Conservation (phyloP, 2,329 filamentous ascomycete genomes). For the Huntiella decipiens region DNA sequence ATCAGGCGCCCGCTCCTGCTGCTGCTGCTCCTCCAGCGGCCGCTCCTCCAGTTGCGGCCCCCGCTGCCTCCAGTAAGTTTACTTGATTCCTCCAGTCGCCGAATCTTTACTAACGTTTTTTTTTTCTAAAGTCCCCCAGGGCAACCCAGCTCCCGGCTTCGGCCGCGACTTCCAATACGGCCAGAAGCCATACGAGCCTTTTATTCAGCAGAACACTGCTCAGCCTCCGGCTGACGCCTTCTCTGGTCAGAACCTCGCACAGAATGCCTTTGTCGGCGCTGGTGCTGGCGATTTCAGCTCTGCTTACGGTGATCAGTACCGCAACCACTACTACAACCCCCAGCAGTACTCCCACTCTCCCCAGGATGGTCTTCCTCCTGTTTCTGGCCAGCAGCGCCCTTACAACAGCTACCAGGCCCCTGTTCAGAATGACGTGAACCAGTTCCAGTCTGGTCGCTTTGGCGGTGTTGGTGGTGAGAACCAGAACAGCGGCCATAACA, state of each 20-base stretch:
- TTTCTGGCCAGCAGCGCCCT: slow-evolving; percentile 27
- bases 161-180: slow-evolving; percentile 8
- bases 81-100: neutral
- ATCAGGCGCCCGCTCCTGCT: slow-evolving; percentile 5
- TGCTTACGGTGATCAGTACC: slow-evolving; percentile 64
- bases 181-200: slow-evolving; percentile 50
- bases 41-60: slow-evolving; percentile 17
- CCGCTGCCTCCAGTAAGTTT: slow-evolving; percentile 9
- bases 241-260: slow-evolving; percentile 35
- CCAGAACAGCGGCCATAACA: slow-evolving; percentile 77
- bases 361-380: slow-evolving; percentile 45
- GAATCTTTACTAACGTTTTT: neutral
- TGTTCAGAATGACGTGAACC: slow-evolving; percentile 44
- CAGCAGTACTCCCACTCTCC: slow-evolving; percentile 41
- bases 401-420: slow-evolving; percentile 54
- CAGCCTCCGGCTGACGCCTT: slow-evolving; percentile 9
- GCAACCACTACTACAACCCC: slow-evolving; percentile 44
- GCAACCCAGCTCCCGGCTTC: slow-evolving; percentile 6
- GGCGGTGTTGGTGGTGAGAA: slow-evolving; percentile 42
- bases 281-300: slow-evolving; percentile 63
- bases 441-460: slow-evolving; percentile 53
- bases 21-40: slow-evolving; percentile 13
- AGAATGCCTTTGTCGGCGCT: slow-evolving; percentile 50
- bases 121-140: neutral
- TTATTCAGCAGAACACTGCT: slow-evolving; percentile 39